Evolutionary conservation across 2,329 filamentous ascomycete species (phyloP), one percentile per base, ranked within the genome.

Genomic region (Nemania diffusa): DNA sequence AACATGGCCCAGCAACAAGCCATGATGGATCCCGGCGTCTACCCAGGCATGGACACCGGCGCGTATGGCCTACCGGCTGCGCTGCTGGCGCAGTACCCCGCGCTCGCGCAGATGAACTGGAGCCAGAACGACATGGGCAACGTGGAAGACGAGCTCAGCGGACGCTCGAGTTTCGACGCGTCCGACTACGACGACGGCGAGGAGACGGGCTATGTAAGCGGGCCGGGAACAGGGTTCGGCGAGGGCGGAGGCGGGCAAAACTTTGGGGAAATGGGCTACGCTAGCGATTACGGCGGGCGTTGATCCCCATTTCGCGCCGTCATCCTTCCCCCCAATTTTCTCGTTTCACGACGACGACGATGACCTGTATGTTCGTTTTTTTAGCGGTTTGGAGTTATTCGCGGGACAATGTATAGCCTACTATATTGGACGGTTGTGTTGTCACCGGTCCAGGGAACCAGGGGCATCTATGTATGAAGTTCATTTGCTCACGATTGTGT

Each of bases 31-130:
- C 81, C 87, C 82, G 86, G 84, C 71, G 68, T 86, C 71, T 82
- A 84, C 69, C 83, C 88, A 72, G 84, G 85, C 59, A 84, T 91
- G 76, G 88, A 91, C 50, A 82, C 87, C 48, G 85, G 85, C 72
- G 84, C 86, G 65, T 92, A 92, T 76, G 84, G 87, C 42, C 85
- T 98, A n/a, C 96, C 96, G 1, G 92, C 92, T 3, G 95, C 95
- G 1, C 83, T 99, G 57, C 83, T 98, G 44, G 92, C 92, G 20
- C 96, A 98, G 76, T 98, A 97, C 79, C 96, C 96, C 13, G 94
- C 93, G 3, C 83, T 99, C n/a, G 94, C 94, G 26, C 91, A 90
- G 61, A 87, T 98, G 77, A 94, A 95, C 76, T 98, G 95, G 94
- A 86, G 87, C 20, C 78, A 81, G 11, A 76, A 79, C 22, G 87